Conservation (phyloP, 1,139 yeast genomes). For the Geotrichum phurueaensis region DNA sequence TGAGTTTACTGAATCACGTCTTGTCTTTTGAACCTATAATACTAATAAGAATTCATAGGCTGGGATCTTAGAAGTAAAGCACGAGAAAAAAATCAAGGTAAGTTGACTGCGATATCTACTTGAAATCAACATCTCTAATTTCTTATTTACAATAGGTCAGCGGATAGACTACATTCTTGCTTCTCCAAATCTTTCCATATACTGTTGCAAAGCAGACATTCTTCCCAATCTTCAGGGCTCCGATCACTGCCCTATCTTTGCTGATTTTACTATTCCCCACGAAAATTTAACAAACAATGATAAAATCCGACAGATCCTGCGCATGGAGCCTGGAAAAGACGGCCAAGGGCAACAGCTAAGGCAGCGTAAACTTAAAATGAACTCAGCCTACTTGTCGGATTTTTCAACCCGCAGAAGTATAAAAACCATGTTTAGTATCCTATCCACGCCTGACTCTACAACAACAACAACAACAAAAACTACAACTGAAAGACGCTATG, state of each 20-base stretch:
- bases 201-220: constrained; percentile 51
- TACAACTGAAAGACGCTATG: background rate
- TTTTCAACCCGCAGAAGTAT: constrained; percentile 16
- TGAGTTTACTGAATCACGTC: constrained; percentile 4
- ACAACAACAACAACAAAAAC: background rate
- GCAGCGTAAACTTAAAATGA: constrained; percentile 18
- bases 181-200: constrained; percentile 36
- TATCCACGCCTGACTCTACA: background rate
- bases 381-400: constrained; percentile 19
- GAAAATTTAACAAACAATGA: background rate
- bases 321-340: background rate
- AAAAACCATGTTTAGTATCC: constrained; percentile 2
- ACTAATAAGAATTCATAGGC: constrained; percentile 27
- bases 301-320: background rate
- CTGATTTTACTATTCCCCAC: constrained; percentile 46
- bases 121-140: background rate
- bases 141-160: constrained; percentile 46
- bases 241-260: constrained; percentile 88
- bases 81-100: constrained; percentile 62
- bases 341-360: background rate
- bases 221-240: constrained; percentile 73
- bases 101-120: constrained; percentile 10
- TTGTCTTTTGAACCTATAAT: background rate
- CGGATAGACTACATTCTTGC: constrained; percentile 72
- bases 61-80: constrained; percentile 82